These are phyloP conservation scores for Eutypa lata DNA, from an alignment of 2,329 filamentous ascomycete species.

Conservation along the genomic window DNA sequence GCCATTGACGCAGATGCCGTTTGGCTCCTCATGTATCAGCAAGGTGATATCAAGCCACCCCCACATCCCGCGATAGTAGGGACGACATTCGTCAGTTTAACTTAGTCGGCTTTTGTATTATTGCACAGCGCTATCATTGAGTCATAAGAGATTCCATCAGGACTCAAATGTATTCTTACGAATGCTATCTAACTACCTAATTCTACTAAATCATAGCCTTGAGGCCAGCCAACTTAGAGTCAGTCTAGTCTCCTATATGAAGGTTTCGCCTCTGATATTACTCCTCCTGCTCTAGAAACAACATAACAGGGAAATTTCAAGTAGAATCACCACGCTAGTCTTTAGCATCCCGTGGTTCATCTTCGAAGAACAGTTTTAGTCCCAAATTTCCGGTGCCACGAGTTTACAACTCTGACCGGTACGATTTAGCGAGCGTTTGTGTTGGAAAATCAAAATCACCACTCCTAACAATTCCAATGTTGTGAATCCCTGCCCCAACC, in stretches of 20 bases:
- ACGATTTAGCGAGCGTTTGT: no score
- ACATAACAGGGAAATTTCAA: no score
- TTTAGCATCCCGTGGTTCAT: no score
- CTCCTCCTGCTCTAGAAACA: no score
- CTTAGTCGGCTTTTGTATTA: neutral
- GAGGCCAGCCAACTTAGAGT: neutral
- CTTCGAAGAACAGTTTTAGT: no score
- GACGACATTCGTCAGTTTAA: slow-evolving; percentile 31
- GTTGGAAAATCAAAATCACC: no score
- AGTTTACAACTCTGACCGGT: no score
- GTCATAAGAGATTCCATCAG: neutral
- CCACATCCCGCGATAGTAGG: slow-evolving; percentile 42
- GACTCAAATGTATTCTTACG: neutral
- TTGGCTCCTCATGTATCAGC: slow-evolving; percentile 62
- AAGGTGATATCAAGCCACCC: slow-evolving; percentile 35
- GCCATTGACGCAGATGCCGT: slow-evolving; percentile 70
- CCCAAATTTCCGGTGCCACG: no score
- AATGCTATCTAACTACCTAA: neutral
- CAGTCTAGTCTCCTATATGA: neutral
- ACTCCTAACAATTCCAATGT: no score
- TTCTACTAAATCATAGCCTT: neutral
- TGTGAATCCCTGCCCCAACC: no score
- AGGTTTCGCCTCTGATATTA: no score
- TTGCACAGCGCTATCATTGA: neutral
- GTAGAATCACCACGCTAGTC: no score